phyloP scores from a whole-genome alignment of 1,284 basidiomycete genomes.

The Fomitiporia mediterranea region DNA sequence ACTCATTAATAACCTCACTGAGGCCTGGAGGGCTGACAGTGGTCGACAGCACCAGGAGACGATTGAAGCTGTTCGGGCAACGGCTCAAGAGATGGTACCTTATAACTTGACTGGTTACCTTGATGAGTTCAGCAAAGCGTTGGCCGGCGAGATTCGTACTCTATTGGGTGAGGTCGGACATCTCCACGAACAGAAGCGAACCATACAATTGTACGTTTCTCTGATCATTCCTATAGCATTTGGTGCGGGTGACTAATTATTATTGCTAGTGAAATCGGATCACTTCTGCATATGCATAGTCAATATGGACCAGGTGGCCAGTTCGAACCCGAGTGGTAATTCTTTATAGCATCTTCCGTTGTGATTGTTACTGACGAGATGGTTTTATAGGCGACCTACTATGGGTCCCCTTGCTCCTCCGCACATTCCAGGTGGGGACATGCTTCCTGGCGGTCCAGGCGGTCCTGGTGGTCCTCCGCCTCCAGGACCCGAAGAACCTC shows the following conservation, averaged over 20 bases:
- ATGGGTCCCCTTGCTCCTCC: conserved; percentile 35
- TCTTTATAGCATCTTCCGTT: conserved; percentile 12
- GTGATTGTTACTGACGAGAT: conserved; percentile 5
- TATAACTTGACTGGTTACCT: conserved; percentile 77
- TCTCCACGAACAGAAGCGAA: conserved; percentile 66
- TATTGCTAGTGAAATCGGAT: conserved; percentile 57
- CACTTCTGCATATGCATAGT: conserved; percentile 57
- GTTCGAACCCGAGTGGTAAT: conserved; percentile 66
- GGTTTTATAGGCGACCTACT: conserved; percentile 39
- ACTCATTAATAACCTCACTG: conserved; percentile 2
- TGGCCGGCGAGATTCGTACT: conserved; percentile 74
- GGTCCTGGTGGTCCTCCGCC: conserved; percentile 28
- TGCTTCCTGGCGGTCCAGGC: conserved; percentile 23
- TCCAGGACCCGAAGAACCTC: conserved; percentile 25
- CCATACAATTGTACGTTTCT: conserved; percentile 60
- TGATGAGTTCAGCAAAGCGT: conserved; percentile 74
- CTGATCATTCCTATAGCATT: background rate
- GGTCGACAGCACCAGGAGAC: conserved; percentile 57
- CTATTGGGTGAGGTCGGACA: conserved; percentile 73
- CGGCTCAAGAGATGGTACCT: conserved; percentile 64
- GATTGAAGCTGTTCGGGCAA: conserved; percentile 54
- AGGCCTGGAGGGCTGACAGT: conserved; percentile 61
- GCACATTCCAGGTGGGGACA: conserved; percentile 32
- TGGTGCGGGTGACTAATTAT: conserved; percentile 6
- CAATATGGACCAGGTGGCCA: conserved; percentile 74